These are phyloP conservation scores for Pezicula rhizophila DNA, from an alignment of 2,329 filamentous ascomycete species.

Conservation along the genomic window DNA sequence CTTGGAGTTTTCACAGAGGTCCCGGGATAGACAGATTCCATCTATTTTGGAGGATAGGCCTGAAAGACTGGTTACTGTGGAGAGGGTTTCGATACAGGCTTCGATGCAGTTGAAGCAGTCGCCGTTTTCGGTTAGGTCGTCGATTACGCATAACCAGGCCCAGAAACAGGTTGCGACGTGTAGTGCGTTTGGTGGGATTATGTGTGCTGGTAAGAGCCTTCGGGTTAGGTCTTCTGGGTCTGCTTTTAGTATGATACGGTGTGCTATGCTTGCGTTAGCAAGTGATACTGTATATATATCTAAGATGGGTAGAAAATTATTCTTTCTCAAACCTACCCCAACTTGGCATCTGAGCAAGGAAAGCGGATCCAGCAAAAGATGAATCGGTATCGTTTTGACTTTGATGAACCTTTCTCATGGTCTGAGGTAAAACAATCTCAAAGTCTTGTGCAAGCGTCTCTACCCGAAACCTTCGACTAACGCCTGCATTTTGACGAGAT, in stretches of 20 bases:
- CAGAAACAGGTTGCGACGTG: neutral
- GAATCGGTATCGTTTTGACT: neutral
- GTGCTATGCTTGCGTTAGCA: neutral
- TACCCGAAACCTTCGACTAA: neutral
- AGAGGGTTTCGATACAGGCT: neutral
- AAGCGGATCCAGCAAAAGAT: neutral
- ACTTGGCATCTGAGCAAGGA: neutral
- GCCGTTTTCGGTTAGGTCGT: neutral
- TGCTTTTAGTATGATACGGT: neutral
- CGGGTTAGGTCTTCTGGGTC: neutral
- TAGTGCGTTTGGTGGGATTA: neutral
- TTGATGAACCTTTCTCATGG: neutral
- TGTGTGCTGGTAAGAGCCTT: neutral
- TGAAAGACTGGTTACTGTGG: neutral
- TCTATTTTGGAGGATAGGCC: neutral
- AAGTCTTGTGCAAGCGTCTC: neutral
- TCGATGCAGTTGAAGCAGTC: neutral
- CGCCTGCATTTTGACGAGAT: neutral
- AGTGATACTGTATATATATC: neutral
- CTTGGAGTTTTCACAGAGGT: neutral
- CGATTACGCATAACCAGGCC: neutral
- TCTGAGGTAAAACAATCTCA: neutral
- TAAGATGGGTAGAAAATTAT: neutral
- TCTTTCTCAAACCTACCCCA: neutral
- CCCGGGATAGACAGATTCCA: neutral